Evolutionary conservation across 2,329 filamentous ascomycete species (phyloP), one percentile per base, ranked within the genome.

Genomic region (Cadophora sp.): DNA sequence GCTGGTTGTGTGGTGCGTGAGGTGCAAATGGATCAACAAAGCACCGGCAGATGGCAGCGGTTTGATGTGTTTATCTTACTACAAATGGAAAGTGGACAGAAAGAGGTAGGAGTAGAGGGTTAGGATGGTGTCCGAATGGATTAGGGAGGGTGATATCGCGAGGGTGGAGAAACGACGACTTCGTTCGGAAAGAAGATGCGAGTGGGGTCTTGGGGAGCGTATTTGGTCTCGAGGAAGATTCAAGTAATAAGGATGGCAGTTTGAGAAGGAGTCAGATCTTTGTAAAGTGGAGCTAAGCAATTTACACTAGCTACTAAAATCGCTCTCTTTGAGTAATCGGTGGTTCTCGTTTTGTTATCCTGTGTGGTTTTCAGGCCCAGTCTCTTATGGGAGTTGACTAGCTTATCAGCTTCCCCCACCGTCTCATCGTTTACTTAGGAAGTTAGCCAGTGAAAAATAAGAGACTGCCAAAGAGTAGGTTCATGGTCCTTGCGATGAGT

Each of bases 301-400:
- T 45, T 45, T 45, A 45, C 41, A 41, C 39, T 41, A 45, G 41
- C 41, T 45, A 45, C 41, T n/a, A 45, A 45, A 45, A 45, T 45
- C 14, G 39, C 41, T 45, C 41, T 45, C 18, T 45, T 45, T 45
- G 41, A 45, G 41, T 45, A 45, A 45, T 18, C 41, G 41, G 41
- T 45, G 41, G 41, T 45, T 45, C 41, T 45, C 41, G 41, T 45
- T 45, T 45, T 45, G 41, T 45, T 45, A 45, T 45, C 41, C 13
- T 45, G 41, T 45, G 41, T n/a, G 41, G 41, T 45, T 45, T 5
- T 45, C 41, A 18, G 13, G 41, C 41, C 5, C 13, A 45, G 41
- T 45, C 41, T 45, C 41, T 45, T 16, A 45, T 45, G 41, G 41
- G 41, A 45, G 41, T 45, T 45, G 41, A 45, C 41, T 45, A 45